Percentiles rank a stretch among this genome's conserved stretches.
Evolutionary conservation across 495 filamentous ascomycete genomes (phyloP).

Genomic region (Hyaloscypha bicolor): DNA sequence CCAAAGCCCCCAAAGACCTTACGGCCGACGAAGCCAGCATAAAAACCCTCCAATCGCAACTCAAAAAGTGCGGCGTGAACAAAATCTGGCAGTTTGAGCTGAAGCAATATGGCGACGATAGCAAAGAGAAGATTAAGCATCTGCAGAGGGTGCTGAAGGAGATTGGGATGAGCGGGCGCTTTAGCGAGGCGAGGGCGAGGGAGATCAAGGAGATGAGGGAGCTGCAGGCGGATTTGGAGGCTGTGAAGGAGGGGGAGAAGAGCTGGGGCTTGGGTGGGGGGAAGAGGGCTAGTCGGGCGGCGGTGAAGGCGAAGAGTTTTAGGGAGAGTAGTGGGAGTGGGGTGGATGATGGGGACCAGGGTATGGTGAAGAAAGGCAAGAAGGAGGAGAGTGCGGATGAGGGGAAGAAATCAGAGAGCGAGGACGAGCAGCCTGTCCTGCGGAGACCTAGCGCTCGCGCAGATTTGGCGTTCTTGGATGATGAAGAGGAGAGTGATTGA

Average conservation of each 20-base stretch:
- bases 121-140: conserved; percentile 80
- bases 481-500: conserved; percentile 27
- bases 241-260: conserved; percentile 75
- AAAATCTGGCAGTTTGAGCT: conserved; percentile 91
- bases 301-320: conserved; percentile 44
- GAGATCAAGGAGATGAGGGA: conserved; percentile 87
- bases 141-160: conserved; percentile 77
- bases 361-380: conserved; percentile 34
- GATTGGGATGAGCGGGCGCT: conserved; percentile 84
- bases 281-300: conserved; percentile 35
- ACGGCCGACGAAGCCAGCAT: conserved; percentile 78
- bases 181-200: conserved; percentile 77
- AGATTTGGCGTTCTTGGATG: conserved; percentile 32
- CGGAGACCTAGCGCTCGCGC: conserved; percentile 27
- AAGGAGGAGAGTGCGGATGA: conserved; percentile 33
- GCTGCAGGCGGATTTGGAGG: conserved; percentile 77
- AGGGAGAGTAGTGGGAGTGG: conserved; percentile 42
- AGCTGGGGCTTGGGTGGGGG: conserved; percentile 66
- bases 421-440: conserved; percentile 2
- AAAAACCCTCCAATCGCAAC: conserved; percentile 85
- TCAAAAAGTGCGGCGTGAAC: conserved; percentile 89
- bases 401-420: conserved; percentile 28
- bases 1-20: conserved; percentile 44
- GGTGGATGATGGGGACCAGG: conserved; percentile 34
- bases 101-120: conserved; percentile 65